These are phyloP conservation scores for Mixia osmundae DNA, from an alignment of 1,284 basidiomycete genomes.

Conservation along the genomic window DNA sequence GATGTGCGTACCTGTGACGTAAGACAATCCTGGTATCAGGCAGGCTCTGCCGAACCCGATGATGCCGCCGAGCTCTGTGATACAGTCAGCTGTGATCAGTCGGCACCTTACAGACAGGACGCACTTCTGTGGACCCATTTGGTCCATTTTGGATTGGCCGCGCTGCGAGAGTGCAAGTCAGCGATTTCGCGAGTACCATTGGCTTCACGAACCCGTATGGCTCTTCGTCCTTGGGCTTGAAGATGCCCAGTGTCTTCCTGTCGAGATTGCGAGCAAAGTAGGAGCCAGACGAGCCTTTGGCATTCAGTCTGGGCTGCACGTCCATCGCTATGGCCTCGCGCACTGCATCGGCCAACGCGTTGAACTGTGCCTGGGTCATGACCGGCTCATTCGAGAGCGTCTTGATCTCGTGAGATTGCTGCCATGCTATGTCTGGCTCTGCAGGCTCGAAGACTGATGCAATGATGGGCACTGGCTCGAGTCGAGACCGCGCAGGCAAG, in stretches of 20 bases:
- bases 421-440: slow-evolving; percentile 21
- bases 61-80: slow-evolving; percentile 30
- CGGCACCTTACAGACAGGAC: not conserved
- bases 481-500: no score
- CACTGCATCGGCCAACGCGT: slow-evolving; percentile 39
- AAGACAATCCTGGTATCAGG: slow-evolving; percentile 47
- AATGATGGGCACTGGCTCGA: no score
- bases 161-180: slow-evolving; percentile 9
- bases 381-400: slow-evolving; percentile 51
- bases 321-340: slow-evolving; percentile 44
- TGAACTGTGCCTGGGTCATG: slow-evolving; percentile 44
- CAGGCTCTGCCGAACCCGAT: slow-evolving; percentile 45
- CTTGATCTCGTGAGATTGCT: slow-evolving; percentile 30
- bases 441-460: slow-evolving; percentile 50
- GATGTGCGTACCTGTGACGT: slow-evolving; percentile 26
- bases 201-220: slow-evolving; percentile 23
- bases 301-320: slow-evolving; percentile 66
- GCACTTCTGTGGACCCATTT: slow-evolving; percentile 52
- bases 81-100: not conserved
- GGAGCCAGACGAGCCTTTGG: slow-evolving; percentile 60
- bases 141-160: slow-evolving; percentile 59
- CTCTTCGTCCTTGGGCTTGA: slow-evolving; percentile 77
- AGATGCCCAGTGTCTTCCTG: slow-evolving; percentile 48
- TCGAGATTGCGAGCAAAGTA: slow-evolving; percentile 49
- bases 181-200: not conserved